phyloP scores from a whole-genome alignment of 306 rosid genomes.

The Quercus cerris region DNA sequence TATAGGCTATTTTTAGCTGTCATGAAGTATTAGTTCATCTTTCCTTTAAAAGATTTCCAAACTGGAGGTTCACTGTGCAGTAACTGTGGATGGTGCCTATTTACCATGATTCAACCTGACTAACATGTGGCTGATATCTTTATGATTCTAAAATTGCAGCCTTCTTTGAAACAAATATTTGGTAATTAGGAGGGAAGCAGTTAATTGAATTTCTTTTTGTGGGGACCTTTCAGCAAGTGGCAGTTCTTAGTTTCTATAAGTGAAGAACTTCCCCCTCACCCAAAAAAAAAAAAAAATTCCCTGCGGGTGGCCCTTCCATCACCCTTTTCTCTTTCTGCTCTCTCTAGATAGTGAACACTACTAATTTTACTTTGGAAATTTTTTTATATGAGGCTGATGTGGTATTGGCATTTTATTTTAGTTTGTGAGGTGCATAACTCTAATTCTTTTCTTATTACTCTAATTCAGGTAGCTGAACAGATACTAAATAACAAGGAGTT shows the following conservation, averaged over 20 bases:
- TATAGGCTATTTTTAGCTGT: neutral
- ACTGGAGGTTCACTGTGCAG: neutral
- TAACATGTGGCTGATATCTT: neutral
- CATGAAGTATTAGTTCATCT: neutral
- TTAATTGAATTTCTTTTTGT: neutral
- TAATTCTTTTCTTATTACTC: neutral
- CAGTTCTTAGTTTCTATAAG: neutral
- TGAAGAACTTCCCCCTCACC: neutral
- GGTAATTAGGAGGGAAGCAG: neutral
- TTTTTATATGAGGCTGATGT: neutral
- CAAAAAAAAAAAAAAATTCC: no score
- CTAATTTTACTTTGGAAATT: neutral
- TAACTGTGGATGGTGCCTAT: neutral
- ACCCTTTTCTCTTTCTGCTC: neutral
- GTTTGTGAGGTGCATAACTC: neutral
- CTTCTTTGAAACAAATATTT: neutral
- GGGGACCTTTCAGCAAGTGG: neutral
- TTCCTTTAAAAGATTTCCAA: neutral
- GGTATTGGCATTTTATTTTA: neutral
- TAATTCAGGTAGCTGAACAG: conserved; percentile 60
- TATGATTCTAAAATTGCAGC: neutral
- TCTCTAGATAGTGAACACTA: neutral
- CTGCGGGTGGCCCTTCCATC: neutral
- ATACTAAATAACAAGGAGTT: conserved; percentile 65
- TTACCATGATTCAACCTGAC: neutral